Conservation (phyloP, 1,284 basidiomycete species). For the Fomitopsis palustris region DNA sequence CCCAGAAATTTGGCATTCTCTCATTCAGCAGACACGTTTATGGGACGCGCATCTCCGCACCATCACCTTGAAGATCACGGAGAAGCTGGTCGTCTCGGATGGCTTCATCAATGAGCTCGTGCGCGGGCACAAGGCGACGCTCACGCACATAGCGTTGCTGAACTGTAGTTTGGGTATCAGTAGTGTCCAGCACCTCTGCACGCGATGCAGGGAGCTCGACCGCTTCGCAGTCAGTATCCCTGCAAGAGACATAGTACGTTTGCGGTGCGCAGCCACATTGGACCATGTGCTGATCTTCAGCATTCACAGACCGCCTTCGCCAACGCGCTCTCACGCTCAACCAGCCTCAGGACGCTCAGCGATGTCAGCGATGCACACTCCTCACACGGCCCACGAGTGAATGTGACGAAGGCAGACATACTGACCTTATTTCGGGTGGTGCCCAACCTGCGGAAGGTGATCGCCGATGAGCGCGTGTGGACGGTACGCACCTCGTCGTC, state of each 20-base stretch:
- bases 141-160: conserved; percentile 45
- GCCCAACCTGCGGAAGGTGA: conserved; percentile 40
- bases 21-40: conserved; percentile 32
- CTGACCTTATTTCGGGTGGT: conserved; percentile 39
- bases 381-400: conserved; percentile 30
- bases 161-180: conserved; percentile 40
- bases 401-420: conserved; percentile 40
- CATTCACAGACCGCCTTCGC: conserved; percentile 24
- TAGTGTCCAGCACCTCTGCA: conserved; percentile 39
- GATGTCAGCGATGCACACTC: conserved; percentile 44
- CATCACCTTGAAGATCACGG: conserved; percentile 47
- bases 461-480: conserved; percentile 56
- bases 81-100: conserved; percentile 36
- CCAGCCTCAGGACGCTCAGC: conserved; percentile 42
- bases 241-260: conserved; percentile 46
- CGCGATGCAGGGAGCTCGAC: conserved; percentile 42
- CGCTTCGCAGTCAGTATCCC: conserved; percentile 48
- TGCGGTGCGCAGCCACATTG: not conserved
- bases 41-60: conserved; percentile 41
- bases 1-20: conserved; percentile 33
- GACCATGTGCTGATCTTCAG: not conserved
- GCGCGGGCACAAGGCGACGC: conserved; percentile 38
- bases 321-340: conserved; percentile 34
- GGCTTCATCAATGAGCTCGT: conserved; percentile 42
- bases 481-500: conserved; percentile 38